Evolutionary conservation across 2,329 filamentous ascomycete genomes (phyloP).

Genomic region (Daldinia eschscholtzii): DNA sequence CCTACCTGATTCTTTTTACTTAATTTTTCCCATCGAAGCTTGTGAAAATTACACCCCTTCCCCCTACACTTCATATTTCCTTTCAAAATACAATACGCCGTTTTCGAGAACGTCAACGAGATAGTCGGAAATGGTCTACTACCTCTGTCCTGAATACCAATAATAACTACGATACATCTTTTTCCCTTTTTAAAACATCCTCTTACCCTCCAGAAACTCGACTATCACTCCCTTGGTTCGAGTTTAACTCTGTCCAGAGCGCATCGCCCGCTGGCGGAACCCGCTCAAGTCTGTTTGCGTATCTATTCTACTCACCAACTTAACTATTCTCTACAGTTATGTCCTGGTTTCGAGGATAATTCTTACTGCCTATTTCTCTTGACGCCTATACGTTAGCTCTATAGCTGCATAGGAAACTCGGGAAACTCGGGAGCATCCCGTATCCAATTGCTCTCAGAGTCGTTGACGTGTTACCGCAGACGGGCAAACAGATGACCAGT

Average conservation of each 20-base stretch:
- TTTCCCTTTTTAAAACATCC: conserved; percentile 8
- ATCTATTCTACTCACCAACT: conserved; percentile 28
- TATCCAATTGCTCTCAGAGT: conserved; percentile 38
- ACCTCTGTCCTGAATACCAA: conserved; percentile 2
- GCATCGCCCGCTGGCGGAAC: conserved; percentile 23
- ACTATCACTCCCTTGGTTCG: conserved; percentile 15
- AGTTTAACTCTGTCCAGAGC: conserved; percentile 21
- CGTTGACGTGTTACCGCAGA: conserved; percentile 44
- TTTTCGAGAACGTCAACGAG: conserved; percentile 1
- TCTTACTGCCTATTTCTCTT: background rate
- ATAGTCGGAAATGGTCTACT: background rate
- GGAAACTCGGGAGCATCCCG: conserved; percentile 35
- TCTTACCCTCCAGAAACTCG: conserved; percentile 17
- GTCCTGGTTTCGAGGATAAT: conserved; percentile 20
- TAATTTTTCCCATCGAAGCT: conserved; percentile 12
- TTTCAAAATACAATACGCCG: conserved; percentile 11
- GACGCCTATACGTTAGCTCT: conserved; percentile 13
- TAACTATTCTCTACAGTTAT: conserved; percentile 22
- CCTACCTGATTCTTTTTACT: conserved; percentile 9
- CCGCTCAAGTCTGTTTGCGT: conserved; percentile 30
- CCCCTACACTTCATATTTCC: conserved; percentile 13
- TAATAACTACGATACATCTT: conserved; percentile 7
- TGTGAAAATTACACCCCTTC: conserved; percentile 15
- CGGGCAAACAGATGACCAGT: conserved; percentile 42
- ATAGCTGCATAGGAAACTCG: conserved; percentile 33